Evolutionary conservation across 163 green algal species (phyloP).

Genomic region (Volvox carteri): DNA sequence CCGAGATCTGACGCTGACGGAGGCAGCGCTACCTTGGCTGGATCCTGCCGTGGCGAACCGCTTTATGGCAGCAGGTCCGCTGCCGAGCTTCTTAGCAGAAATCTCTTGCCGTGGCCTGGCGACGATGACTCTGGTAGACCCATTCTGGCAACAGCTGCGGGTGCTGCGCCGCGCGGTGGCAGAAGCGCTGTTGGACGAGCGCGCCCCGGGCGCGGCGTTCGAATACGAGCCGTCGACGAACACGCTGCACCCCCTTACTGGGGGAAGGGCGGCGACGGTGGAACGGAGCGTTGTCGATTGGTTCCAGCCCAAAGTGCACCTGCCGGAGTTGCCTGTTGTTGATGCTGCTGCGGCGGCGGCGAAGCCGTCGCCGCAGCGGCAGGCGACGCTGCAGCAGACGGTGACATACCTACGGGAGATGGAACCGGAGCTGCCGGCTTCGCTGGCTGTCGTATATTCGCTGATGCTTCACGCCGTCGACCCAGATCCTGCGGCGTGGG

Average conservation of each 20-base stretch:
- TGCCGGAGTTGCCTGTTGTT: neutral
- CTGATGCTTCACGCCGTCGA: conserved; percentile 38
- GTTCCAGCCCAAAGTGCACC: neutral
- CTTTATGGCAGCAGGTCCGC: neutral
- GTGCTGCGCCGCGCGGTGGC: conserved; percentile 10
- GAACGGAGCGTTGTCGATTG: neutral
- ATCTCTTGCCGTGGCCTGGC: conserved; percentile 39
- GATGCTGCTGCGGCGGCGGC: neutral
- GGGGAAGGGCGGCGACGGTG: neutral
- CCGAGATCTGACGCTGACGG: neutral
- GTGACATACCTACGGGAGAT: neutral
- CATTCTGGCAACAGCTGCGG: conserved; percentile 14
- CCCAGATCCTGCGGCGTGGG: conserved; percentile 31
- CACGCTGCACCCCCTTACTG: conserved; percentile 13
- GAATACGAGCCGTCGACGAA: conserved; percentile 27
- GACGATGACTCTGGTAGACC: neutral
- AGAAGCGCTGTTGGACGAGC: neutral
- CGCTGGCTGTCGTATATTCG: neutral
- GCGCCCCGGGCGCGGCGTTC: conserved; percentile 6
- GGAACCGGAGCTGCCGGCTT: neutral
- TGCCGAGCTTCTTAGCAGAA: neutral
- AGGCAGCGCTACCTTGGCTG: conserved; percentile 29
- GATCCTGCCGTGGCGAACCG: neutral
- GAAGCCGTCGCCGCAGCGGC: neutral
- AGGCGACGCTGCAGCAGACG: conserved; percentile 25